Conservation (phyloP, 345 rosid species). For the Aquilaria sinensis region DNA sequence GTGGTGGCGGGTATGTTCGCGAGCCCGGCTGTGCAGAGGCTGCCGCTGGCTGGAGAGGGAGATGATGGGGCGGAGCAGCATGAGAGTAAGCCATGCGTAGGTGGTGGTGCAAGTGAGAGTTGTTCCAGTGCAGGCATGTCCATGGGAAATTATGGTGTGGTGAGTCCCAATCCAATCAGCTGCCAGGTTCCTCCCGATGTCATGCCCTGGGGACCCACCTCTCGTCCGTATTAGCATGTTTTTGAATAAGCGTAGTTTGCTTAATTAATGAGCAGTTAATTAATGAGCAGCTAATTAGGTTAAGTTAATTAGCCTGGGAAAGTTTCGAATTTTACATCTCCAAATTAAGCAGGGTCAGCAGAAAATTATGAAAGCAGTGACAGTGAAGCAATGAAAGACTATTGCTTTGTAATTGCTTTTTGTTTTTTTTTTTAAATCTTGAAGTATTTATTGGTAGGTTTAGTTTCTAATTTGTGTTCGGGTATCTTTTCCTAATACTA, state of each 20-base stretch:
- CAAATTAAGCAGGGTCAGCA: too few species aligned
- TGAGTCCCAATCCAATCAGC: slow-evolving; percentile 18
- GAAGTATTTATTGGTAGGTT: too few species aligned
- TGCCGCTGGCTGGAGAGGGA: slow-evolving; percentile 19
- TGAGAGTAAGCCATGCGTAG: slow-evolving; percentile 13
- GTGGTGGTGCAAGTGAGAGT: slow-evolving; percentile 10
- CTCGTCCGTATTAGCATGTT: slow-evolving; percentile 14
- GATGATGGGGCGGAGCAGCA: slow-evolving; percentile 9
- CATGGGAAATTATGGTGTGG: slow-evolving; percentile 16
- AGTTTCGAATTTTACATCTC: too few species aligned
- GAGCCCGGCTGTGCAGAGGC: slow-evolving; percentile 22
- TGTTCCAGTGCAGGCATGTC: slow-evolving; percentile 14
- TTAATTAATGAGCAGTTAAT: background rate
- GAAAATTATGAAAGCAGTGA: too few species aligned
- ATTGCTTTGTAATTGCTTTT: too few species aligned
- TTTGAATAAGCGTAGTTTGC: background rate
- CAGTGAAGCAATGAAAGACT: too few species aligned
- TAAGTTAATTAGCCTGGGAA: too few species aligned
- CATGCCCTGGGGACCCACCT: slow-evolving; percentile 26
- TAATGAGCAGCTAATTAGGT: too few species aligned
- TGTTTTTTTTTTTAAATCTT: too few species aligned
- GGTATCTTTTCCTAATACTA: too few species aligned
- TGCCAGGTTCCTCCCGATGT: slow-evolving; percentile 23
- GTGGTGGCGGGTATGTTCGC: slow-evolving; percentile 34
- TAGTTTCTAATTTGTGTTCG: too few species aligned